Conservation (phyloP, 2,329 filamentous ascomycete genomes). For the Sporothrix phasma region DNA sequence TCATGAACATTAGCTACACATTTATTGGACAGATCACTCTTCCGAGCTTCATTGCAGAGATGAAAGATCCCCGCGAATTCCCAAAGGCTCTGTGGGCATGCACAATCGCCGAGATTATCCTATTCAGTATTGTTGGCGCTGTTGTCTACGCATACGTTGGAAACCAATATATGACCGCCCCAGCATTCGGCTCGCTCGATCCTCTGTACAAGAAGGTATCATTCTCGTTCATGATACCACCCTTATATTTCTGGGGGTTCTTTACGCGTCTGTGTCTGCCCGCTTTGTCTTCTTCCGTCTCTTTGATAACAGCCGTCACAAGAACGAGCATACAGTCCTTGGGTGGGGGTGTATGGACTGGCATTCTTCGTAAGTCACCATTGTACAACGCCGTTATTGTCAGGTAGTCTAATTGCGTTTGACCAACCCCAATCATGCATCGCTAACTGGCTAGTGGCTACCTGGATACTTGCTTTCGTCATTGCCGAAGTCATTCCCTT, state of each 20-base stretch:
- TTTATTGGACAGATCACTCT: conserved; percentile 94
- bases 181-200: conserved; percentile 76
- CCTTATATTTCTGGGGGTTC: conserved; percentile 79
- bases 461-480: conserved; percentile 84
- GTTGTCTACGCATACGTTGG: conserved; percentile 83
- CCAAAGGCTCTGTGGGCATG: conserved; percentile 88
- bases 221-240: conserved; percentile 94
- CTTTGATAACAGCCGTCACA: conserved; percentile 66
- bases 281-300: conserved; percentile 88
- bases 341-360: conserved; percentile 74
- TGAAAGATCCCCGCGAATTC: conserved; percentile 73
- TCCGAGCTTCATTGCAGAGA: conserved; percentile 91
- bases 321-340: conserved; percentile 67
- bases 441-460: conserved; percentile 35
- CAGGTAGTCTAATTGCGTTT: no score
- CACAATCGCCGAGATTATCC: conserved; percentile 75
- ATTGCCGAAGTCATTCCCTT: conserved; percentile 91
- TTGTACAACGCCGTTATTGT: neutral
- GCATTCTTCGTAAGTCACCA: conserved; percentile 49
- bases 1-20: conserved; percentile 91
- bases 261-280: conserved; percentile 83
- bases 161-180: conserved; percentile 77
- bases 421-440: neutral
- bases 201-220: conserved; percentile 76
- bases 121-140: conserved; percentile 73